Conservation (phyloP, 306 rosid species). For the Inga oerstediana region DNA sequence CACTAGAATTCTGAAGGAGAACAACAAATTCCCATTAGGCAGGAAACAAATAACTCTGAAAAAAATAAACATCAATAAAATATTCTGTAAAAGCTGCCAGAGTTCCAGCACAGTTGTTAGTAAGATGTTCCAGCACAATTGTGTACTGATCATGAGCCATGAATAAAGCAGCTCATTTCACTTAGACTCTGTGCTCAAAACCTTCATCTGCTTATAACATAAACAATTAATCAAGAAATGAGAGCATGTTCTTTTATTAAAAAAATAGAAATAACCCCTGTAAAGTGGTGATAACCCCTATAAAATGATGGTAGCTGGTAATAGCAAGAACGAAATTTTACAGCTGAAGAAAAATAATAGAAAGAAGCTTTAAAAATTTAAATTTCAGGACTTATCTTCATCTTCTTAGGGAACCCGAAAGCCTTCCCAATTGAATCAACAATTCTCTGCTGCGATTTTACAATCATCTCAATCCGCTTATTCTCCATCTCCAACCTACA, state of each 20-base stretch:
- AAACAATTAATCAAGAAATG: neutral
- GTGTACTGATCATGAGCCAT: neutral
- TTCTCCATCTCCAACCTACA: conserved; percentile 85
- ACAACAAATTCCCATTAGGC: neutral
- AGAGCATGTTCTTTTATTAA: neutral
- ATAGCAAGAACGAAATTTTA: conserved; percentile 3
- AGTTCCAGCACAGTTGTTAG: neutral
- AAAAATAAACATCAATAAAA: neutral
- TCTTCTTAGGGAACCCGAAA: conserved; percentile 54
- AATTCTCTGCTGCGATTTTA: conserved; percentile 60
- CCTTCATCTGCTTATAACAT: neutral
- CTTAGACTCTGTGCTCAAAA: neutral
- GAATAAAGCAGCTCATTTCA: neutral
- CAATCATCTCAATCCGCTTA: conserved; percentile 65
- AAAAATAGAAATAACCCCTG: neutral
- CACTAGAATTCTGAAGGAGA: neutral
- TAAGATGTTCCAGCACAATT: neutral
- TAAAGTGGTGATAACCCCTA: neutral
- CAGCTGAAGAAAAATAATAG: neutral
- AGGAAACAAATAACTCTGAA: neutral
- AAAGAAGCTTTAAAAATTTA: conserved; percentile 25
- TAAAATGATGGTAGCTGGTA: neutral
- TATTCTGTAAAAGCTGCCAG: neutral
- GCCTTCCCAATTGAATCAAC: conserved; percentile 75
- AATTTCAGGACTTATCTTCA: conserved; percentile 35